Evolutionary conservation across 106 monocot genomes (phyloP).

Genomic region (Gastrodia elata): DNA sequence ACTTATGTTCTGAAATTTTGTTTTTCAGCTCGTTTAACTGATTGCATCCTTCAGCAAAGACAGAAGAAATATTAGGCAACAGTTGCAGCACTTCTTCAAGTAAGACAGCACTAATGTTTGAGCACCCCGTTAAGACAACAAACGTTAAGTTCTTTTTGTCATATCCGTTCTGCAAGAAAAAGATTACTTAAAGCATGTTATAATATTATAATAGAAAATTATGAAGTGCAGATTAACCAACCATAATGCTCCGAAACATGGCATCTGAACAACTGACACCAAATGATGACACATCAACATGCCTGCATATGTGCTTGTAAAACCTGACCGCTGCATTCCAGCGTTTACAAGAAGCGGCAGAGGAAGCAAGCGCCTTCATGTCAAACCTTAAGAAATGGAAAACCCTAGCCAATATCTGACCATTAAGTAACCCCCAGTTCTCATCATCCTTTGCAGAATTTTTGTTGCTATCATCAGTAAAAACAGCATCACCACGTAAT

Average conservation of each 20-base stretch:
- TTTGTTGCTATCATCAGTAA: conserved; percentile 18
- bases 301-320: conserved; percentile 60
- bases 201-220: neutral
- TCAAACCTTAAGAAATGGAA: conserved; percentile 84
- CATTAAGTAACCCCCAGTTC: conserved; percentile 65
- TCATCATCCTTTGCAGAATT: conserved; percentile 18
- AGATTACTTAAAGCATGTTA: neutral
- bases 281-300: conserved; percentile 67
- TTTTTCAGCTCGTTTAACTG: conserved; percentile 63
- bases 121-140: conserved; percentile 56
- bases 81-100: conserved; percentile 61
- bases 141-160: conserved; percentile 59
- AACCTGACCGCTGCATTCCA: conserved; percentile 64
- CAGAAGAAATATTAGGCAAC: conserved; percentile 46
- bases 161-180: conserved; percentile 56
- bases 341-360: conserved; percentile 76
- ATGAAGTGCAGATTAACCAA: conserved; percentile 23
- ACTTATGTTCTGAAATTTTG: conserved; percentile 49
- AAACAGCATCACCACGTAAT: conserved; percentile 32
- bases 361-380: conserved; percentile 54
- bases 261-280: conserved; percentile 64
- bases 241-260: conserved; percentile 63
- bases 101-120: conserved; percentile 47
- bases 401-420: conserved; percentile 61
- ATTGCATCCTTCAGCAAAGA: conserved; percentile 73